Evolutionary conservation across 139 green algal genomes (phyloP), one percentile per base, ranked within the genome.

Genomic region (Deuterostichococcus epilithicus): DNA sequence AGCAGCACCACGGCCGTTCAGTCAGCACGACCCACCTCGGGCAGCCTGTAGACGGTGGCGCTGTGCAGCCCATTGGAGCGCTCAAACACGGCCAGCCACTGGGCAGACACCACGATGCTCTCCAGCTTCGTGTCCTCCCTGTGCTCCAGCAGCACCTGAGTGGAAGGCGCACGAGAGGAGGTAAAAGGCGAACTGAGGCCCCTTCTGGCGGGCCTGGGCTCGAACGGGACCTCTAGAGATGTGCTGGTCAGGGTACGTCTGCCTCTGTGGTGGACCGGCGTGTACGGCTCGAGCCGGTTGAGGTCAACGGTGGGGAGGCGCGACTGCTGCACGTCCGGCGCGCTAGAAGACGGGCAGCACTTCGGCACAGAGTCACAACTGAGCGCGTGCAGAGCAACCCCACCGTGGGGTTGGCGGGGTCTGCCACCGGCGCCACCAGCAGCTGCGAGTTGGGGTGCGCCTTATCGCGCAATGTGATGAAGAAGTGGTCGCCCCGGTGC

Each of bases 371-470:
- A 52, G 42, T 52, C 13, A 8, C 42, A 68, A 33, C 15, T 8
- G 10, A 22, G 59, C 15, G 15, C 8, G 23, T 68, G 59, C 20
- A n/a, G 37, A 15, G 3, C 3, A 37, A 2, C 66, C 39, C 18
- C 30, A 79, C 84, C 68, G 76, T 78, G 59, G 83, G 85, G 22
- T 88, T 74, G 10, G 70, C 47, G 2, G 85, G 82, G 47, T 88
- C 33, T 1, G 37, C 38, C 0, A 90, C 37, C 26, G 88, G 88
- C 8, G 86, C 83, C 8, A 92, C 82, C 30, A 95, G 74, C 58
- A 98, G 76, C 79, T 97, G 90, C 5, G 83, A 92, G 86, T 97
- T 98, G 65, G 90, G 93, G 18, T 81, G 78, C 5, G 82, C 73
- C 32, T 80, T 35, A 72, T 93, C 90, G 25, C 90, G 83, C 5